A percentile compares a stretch with the other conserved stretches of the same genome.
phyloP scores from a whole-genome alignment of 108 stramenopile species.

The Aurantiochytrium sp. region DNA sequence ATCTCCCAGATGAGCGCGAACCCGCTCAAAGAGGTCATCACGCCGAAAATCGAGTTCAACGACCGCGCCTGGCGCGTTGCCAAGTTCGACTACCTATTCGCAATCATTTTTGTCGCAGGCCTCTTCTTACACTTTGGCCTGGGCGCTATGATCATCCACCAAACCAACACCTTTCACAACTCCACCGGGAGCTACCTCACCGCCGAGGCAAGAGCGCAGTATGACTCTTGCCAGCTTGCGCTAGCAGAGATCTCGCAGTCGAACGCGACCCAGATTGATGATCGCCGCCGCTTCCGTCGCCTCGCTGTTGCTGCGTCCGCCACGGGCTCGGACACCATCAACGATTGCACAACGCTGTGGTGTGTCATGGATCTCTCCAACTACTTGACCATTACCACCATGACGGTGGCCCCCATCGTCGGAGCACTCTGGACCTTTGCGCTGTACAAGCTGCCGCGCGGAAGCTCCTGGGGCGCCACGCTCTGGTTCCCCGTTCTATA shows the following conservation, averaged over 20 bases:
- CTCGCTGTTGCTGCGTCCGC: no score
- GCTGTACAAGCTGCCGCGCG: background rate
- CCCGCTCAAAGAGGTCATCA: background rate
- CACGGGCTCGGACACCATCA: background rate
- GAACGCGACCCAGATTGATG: background rate
- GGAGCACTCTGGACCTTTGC: background rate
- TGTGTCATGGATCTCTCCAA: background rate
- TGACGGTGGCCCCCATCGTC: background rate
- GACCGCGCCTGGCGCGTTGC: background rate
- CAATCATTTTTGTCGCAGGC: background rate
- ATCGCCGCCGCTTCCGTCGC: no score
- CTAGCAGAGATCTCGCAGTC: background rate
- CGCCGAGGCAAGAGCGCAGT: background rate
- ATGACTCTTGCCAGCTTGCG: background rate
- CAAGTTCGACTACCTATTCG: background rate
- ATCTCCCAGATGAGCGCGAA: background rate
- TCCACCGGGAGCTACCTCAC: background rate
- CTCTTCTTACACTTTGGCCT: background rate
- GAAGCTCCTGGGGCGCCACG: background rate
- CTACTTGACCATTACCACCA: background rate
- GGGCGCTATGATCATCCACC: background rate
- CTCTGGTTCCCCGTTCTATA: background rate
- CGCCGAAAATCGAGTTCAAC: background rate
- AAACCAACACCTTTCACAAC: background rate
- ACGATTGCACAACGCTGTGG: background rate